Evolutionary conservation across 441 rosid genomes (phyloP), one percentile per base, ranked within the genome.

Genomic region (Mallotus repandus): DNA sequence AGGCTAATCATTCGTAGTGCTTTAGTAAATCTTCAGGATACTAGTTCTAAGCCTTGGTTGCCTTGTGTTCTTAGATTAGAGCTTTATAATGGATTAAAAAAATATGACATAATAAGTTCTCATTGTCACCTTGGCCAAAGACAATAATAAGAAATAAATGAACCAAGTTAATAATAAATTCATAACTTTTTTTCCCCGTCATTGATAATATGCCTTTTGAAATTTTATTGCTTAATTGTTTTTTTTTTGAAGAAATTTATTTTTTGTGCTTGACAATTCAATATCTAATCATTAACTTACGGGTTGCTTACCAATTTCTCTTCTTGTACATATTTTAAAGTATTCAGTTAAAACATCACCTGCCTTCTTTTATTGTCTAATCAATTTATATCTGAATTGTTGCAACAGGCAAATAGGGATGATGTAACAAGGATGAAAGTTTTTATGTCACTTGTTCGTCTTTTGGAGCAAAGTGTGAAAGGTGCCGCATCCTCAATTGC

Each of bases 381-480:
- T 16, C 1, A 56, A 76, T 21, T 76, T 78, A 13, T 32, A 15
- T 53, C 61, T 77, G 50, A 41, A 71, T 32, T 60, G 32, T 72
- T 6, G 43, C 45, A 19, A 35, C 86, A 96, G 99, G 98, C 99
- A 52, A 89, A 85, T 81, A 80, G 89, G 80, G 99, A 96, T 43
- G 99, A 96, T 43, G 86, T 93, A 25, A 88, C 97, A 25, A 88
- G 99, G 84, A 89, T 91, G 91, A 97, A 96, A 68, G 88, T 96
- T 77, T 93, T 96, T 61, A 83, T 90, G 95, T 90, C 94, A 4
- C 89, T 96, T 29, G 92, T 96, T 83, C 88, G 71, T 67, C 89
- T 90, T 48, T 71, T 96, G 84, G 94, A 96, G 83, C 91, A 93
- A 83, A 89, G 93, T 52, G 78, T 79, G 80, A 87, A 86, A 78